These are phyloP conservation scores for Penicillium diatomitis DNA, from an alignment of 495 filamentous ascomycete genomes.

Conservation along the genomic window DNA sequence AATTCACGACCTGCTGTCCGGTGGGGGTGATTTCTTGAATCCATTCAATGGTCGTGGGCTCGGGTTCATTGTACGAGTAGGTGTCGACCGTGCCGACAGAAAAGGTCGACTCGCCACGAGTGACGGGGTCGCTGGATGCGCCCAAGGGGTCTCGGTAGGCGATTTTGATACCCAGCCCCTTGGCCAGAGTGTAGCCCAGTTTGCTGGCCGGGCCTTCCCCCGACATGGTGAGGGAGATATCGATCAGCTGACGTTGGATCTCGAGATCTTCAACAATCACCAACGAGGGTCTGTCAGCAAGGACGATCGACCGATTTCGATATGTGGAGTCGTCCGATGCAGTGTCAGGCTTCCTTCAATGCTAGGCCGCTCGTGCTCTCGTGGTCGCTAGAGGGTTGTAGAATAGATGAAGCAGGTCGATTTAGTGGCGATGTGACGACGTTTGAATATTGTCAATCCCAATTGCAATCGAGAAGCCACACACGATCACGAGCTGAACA, in stretches of 20 bases:
- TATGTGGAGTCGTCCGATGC: too few species aligned
- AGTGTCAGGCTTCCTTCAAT: too few species aligned
- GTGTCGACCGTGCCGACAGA: constrained; percentile 67
- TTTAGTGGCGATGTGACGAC: constrained; percentile 1
- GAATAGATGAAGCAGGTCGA: background rate
- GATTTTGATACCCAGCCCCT: constrained; percentile 80
- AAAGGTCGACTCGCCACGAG: constrained; percentile 68
- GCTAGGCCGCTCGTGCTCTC: too few species aligned
- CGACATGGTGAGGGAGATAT: constrained; percentile 20
- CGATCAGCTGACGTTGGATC: background rate
- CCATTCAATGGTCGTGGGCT: constrained; percentile 69
- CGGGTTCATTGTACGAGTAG: constrained; percentile 73
- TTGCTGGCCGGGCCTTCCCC: constrained; percentile 37
- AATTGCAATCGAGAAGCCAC: too few species aligned
- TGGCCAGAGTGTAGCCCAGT: constrained; percentile 66
- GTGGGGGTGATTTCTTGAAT: constrained; percentile 52
- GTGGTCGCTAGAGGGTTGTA: too few species aligned
- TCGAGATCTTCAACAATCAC: constrained; percentile 2
- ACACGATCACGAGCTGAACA: constrained; percentile 9
- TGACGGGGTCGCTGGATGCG: constrained; percentile 42
- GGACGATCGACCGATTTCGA: too few species aligned
- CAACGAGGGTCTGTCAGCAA: too few species aligned
- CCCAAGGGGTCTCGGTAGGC: constrained; percentile 48
- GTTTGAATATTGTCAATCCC: background rate
- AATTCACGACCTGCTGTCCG: constrained; percentile 41